Conservation (phyloP, 1,284 basidiomycete genomes). For the Ustilago lituana region DNA sequence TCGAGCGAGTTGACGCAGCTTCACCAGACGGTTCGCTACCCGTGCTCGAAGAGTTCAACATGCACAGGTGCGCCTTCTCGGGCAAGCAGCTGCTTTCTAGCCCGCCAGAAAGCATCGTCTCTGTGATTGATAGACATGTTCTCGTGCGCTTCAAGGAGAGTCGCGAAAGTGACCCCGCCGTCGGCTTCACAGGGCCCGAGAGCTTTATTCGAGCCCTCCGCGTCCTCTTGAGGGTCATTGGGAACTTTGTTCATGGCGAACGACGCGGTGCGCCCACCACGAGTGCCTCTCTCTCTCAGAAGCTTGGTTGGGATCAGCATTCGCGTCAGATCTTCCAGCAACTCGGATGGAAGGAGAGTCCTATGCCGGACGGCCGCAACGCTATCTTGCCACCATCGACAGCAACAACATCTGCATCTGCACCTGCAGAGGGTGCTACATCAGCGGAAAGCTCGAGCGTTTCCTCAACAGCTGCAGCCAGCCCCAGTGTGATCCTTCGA, state of each 20-base stretch:
- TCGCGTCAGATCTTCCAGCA: constrained; percentile 29
- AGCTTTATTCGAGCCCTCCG: constrained; percentile 38
- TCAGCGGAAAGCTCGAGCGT: background rate
- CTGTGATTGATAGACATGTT: constrained; percentile 29
- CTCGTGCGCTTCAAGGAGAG: constrained; percentile 30
- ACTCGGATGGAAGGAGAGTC: constrained; percentile 33
- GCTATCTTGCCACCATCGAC: constrained; percentile 17
- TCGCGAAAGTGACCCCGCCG: constrained; percentile 30
- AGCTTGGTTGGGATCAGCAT: constrained; percentile 43
- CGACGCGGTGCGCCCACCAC: constrained; percentile 28
- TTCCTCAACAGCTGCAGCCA: background rate
- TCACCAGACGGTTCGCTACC: constrained; percentile 13
- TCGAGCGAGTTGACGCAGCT: constrained; percentile 12
- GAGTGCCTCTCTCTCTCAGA: constrained; percentile 29
- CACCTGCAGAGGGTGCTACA: background rate
- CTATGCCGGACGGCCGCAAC: constrained; percentile 35
- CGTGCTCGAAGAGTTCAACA: constrained; percentile 40
- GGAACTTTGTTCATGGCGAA: constrained; percentile 50
- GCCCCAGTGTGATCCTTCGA: constrained; percentile 2
- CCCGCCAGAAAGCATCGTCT: constrained; percentile 37
- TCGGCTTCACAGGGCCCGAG: constrained; percentile 31
- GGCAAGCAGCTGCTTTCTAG: constrained; percentile 31
- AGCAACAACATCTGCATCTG: too few species aligned
- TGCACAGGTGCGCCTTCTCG: constrained; percentile 36
- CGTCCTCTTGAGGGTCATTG: constrained; percentile 36